Evolutionary conservation across 768 basidiomycete genomes (phyloP), one percentile per base, ranked within the genome.

Genomic region (Macrolepiota albuminosa): DNA sequence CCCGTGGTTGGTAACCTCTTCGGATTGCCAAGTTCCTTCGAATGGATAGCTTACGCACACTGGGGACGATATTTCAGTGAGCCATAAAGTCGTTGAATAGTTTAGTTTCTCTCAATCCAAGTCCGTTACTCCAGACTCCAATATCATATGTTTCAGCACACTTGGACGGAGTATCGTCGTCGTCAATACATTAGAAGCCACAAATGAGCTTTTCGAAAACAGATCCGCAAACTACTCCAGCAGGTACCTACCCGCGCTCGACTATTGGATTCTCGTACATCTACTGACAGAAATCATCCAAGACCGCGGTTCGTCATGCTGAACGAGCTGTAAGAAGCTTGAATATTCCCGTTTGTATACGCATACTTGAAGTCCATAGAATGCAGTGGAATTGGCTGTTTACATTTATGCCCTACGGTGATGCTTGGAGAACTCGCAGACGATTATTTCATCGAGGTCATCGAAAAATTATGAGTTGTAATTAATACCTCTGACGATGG

Each of bases 31-130:
- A 62, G 67, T 43, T 67, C 68, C 39, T 62, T 71, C 31, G 72
- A 76, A 57, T 75, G 77, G 66, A 62, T 62, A 18, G 72, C 75
- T 1, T 81, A 78, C 62, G 69, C 75, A 24, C 59, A 70, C 45
- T 80, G 77, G 79, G 71, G 73, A 48, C 69, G 74, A 14, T 68
- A 73, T 63, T 70, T 73, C 56, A 70, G 77, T 76, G 42, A n/a
- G 49, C 33, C 9, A 7, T n/a, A 5, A 16, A 13, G 11, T 58
- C n/a, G 13, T 29, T 50, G 7, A 7, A 2, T 40, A 6, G 31
- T n/a, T 4, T 10, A 40, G 46, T 4, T 21, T 18, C 10, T 5
- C 16, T 11, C 9, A 43, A 46, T 46, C 47, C 18, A 11, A 21
- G 1, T 53, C 21, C 18, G 13, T 37, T 58, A 1, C 18, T 31